These are phyloP conservation scores for Phytophthora aleatoria DNA, from an alignment of 352 stramenopile genomes.

Conservation along the genomic window DNA sequence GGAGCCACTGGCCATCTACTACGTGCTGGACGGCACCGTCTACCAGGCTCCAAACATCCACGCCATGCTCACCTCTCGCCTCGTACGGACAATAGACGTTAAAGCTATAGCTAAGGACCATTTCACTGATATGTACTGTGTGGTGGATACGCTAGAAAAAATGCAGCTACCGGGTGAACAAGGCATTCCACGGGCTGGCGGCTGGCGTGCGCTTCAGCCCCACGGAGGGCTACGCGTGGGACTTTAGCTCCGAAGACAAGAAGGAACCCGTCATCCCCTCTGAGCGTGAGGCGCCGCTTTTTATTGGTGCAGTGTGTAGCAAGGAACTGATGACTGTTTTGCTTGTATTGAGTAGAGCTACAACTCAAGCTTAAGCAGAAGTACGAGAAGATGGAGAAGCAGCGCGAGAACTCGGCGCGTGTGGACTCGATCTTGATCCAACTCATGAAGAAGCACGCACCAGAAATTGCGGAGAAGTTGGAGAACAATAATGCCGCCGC, in stretches of 20 bases:
- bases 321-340: background rate
- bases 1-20: constrained; percentile 86
- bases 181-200: constrained; percentile 78
- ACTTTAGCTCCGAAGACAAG: constrained; percentile 88
- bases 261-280: constrained; percentile 85
- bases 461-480: constrained; percentile 81
- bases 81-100: constrained; percentile 48
- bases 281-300: constrained; percentile 54
- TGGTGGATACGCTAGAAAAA: constrained; percentile 64
- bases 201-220: constrained; percentile 84
- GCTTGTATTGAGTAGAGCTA: constrained; percentile 50
- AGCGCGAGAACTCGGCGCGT: constrained; percentile 81
- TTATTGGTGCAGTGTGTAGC: background rate
- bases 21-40: constrained; percentile 86
- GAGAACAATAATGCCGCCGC: constrained; percentile 43
- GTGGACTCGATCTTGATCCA: constrained; percentile 85
- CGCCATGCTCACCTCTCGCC: constrained; percentile 84
- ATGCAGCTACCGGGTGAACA: constrained; percentile 86
- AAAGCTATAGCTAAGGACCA: background rate
- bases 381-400: constrained; percentile 87
- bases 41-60: constrained; percentile 91
- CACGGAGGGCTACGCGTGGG: constrained; percentile 86
- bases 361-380: constrained; percentile 89
- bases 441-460: constrained; percentile 88
- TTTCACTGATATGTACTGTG: constrained; percentile 5